These are phyloP conservation scores for Talaromyces albobiverticillius DNA, from an alignment of 2,329 filamentous ascomycete genomes.

Conservation along the genomic window DNA sequence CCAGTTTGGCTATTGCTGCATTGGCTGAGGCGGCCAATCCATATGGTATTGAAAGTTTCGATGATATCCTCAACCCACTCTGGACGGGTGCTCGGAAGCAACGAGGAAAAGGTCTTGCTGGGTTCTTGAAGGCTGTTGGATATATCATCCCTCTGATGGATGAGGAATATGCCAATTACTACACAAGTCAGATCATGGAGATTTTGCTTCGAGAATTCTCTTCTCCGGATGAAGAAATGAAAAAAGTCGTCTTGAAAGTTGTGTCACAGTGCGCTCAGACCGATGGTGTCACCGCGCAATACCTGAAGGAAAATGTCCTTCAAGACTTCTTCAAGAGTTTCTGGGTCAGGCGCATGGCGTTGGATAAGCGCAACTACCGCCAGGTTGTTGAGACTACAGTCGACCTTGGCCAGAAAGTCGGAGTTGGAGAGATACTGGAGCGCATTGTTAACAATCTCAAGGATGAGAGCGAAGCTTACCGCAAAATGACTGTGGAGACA, in stretches of 20 bases:
- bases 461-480: slow-evolving; percentile 95
- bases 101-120: slow-evolving; percentile 90
- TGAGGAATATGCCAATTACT: slow-evolving; percentile 99
- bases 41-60: slow-evolving; percentile 98
- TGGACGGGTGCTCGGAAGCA: slow-evolving; percentile 97
- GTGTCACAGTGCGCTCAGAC: slow-evolving; percentile 94
- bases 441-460: slow-evolving; percentile 93
- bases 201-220: slow-evolving; percentile 94
- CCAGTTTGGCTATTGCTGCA: slow-evolving; percentile 89
- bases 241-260: slow-evolving; percentile 97
- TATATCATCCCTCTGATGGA: slow-evolving; percentile 99
- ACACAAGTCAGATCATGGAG: slow-evolving; percentile 98
- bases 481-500: slow-evolving; percentile 98
- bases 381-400: slow-evolving; percentile 98
- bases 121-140: slow-evolving; percentile 94
- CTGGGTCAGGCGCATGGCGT: slow-evolving; percentile 94
- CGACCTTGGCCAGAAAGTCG: slow-evolving; percentile 96
- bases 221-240: slow-evolving; percentile 98
- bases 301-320: slow-evolving; percentile 91
- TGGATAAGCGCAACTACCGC: slow-evolving; percentile 96
- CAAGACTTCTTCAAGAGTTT: slow-evolving; percentile 98
- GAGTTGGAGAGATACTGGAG: slow-evolving; percentile 90
- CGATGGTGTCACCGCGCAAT: slow-evolving; percentile 89
- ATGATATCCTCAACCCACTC: slow-evolving; percentile 92
- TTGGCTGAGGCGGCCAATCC: slow-evolving; percentile 94